Percentiles rank a stretch among this genome's conserved stretches.
Evolutionary conservation across 1,284 basidiomycete genomes (phyloP).

Genomic region (Ceraceosorus guamensis): DNA sequence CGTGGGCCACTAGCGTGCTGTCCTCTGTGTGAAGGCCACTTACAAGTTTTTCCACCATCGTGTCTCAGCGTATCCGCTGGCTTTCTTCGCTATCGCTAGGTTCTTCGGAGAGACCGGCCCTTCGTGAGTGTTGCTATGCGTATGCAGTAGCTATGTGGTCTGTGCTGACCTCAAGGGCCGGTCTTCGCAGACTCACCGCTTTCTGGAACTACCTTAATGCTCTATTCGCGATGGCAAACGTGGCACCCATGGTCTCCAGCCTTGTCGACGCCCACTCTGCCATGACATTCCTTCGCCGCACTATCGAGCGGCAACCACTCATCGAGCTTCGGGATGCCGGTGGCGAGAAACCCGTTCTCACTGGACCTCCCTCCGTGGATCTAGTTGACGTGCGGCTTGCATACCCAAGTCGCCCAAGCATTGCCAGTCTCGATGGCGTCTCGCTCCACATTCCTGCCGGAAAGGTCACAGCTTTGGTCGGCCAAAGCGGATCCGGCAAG

Average conservation of each 20-base stretch:
- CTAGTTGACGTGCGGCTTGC: slow-evolving; percentile 40
- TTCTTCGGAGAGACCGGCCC: no score
- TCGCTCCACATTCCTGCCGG: slow-evolving; percentile 28
- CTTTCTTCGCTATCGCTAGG: no score
- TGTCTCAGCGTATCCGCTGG: slow-evolving; percentile 13
- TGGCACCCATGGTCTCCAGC: slow-evolving; percentile 37
- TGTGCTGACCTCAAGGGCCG: no score
- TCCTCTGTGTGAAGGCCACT: slow-evolving; percentile 39
- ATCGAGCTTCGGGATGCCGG: slow-evolving; percentile 37
- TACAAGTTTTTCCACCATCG: slow-evolving; percentile 25
- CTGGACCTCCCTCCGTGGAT: slow-evolving; percentile 26
- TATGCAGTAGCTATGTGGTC: no score
- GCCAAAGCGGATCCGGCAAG: slow-evolving; percentile 44
- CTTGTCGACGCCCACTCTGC: slow-evolving; percentile 34
- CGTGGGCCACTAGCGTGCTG: slow-evolving; percentile 26
- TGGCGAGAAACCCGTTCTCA: slow-evolving; percentile 13
- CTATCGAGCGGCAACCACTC: slow-evolving; percentile 39
- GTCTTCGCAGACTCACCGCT: slow-evolving; percentile 21
- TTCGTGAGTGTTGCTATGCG: no score
- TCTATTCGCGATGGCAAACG: slow-evolving; percentile 40
- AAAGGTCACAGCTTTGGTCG: slow-evolving; percentile 48
- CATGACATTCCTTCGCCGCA: slow-evolving; percentile 26
- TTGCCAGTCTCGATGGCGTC: slow-evolving; percentile 32
- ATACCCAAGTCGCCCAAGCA: slow-evolving; percentile 35
- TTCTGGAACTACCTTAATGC: slow-evolving; percentile 45